These are phyloP conservation scores for Claviceps africana DNA, from an alignment of 2,329 filamentous ascomycete species.

Conservation along the genomic window DNA sequence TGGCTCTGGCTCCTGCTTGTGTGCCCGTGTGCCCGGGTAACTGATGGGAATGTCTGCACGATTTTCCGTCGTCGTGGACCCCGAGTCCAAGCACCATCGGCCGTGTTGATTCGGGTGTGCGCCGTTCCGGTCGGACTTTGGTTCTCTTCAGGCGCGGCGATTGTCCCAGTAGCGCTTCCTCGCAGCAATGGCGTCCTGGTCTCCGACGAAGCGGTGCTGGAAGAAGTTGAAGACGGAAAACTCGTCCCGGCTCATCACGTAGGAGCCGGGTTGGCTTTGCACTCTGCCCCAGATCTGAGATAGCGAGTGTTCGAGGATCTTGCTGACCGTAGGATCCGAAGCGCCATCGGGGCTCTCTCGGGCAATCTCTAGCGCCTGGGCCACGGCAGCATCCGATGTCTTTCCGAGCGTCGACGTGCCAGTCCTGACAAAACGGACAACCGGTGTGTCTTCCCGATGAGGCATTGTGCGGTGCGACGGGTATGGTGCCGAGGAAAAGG, in stretches of 20 bases:
- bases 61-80: too few species aligned
- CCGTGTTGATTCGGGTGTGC: too few species aligned
- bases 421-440: slow-evolving; percentile 5
- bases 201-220: slow-evolving; percentile 48
- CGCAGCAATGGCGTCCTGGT: slow-evolving; percentile 32
- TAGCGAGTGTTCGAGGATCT: slow-evolving; percentile 52
- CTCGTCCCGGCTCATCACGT: slow-evolving; percentile 62
- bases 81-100: too few species aligned
- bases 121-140: too few species aligned
- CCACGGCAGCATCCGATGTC: slow-evolving; percentile 31
- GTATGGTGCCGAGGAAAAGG: not conserved
- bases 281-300: slow-evolving; percentile 54
- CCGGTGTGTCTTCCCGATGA: slow-evolving; percentile 11
- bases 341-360: slow-evolving; percentile 56
- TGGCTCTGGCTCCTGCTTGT: too few species aligned
- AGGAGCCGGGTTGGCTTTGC: slow-evolving; percentile 48
- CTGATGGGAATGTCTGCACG: too few species aligned
- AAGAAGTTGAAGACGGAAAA: slow-evolving; percentile 83
- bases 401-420: slow-evolving; percentile 7
- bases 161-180: slow-evolving; percentile 41
- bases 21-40: too few species aligned
- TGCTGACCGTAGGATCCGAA: slow-evolving; percentile 46
- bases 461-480: slow-evolving; percentile 7
- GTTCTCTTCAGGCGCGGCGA: slow-evolving; percentile 17
- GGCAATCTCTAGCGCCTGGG: slow-evolving; percentile 60